Base-by-base conservation (phyloP, 2,329 filamentous ascomycete species). In the Colletotrichum truncatum region DNA sequence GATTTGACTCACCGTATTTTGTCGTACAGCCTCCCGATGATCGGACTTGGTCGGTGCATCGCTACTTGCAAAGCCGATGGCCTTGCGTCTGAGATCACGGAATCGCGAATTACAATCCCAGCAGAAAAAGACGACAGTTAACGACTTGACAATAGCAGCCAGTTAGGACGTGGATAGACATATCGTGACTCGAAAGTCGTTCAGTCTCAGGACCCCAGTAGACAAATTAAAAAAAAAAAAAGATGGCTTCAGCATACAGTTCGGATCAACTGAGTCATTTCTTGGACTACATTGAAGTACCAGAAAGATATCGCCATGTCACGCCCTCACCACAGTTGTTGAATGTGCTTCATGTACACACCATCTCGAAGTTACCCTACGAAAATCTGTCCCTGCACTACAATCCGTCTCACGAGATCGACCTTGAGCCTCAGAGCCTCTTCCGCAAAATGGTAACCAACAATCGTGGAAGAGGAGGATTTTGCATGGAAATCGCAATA, bases 401-500 rank as follows among this genome's bases (percentile, higher is more conserved):
- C 71, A 77, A 76, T 36, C 69, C 73, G 3, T 43, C 70, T 64
- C 78, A 80, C 38, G 62, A 70, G 11, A 75, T 85, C 34, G 65
- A 70, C 12, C 80, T 88, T 6, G 75, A 83, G 21, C 81, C 83
- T 1, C 75, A 82, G n/a, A 68, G 73, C 48, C 74, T 87, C 2
- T 87, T 82, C 70, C 63, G 75, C 14, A 88, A 87, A 68, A 78
- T 86, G 49, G 75, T 88, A 4, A 71, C 57, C 4, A 71, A 76
- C 52, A 73, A 75, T 3, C 77, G 79, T 2, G 79, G 78, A 6
- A 76, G 80, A 3, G 87, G 87, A 16, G 87, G 87, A 0, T 90
- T 89, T 73, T 90, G 87, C 75, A 86, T 90, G 80, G 87, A 89
- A 70, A 80, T 80, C 25, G 84, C 79, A 57, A 79, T 87, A 41